These are phyloP conservation scores for Besnoitia besnoiti DNA, from an alignment of 169 alveolate species.

Conservation along the genomic window DNA sequence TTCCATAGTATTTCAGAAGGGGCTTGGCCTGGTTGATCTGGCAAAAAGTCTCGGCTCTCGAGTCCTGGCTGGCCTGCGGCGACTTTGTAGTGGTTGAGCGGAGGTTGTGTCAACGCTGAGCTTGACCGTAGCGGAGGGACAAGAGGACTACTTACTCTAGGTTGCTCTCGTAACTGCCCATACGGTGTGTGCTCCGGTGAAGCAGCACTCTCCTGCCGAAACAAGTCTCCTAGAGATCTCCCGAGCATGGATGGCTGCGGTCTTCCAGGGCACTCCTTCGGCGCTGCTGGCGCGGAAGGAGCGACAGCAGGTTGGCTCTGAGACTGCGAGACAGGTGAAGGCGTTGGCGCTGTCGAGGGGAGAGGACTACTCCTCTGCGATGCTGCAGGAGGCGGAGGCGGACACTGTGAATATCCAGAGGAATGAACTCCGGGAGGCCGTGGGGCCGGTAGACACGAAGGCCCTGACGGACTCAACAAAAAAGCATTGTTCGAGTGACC, in stretches of 20 bases:
- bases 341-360: slow-evolving; percentile 6
- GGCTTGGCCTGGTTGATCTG: background rate
- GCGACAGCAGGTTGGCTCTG: background rate
- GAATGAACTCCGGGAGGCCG: background rate
- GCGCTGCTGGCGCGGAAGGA: background rate
- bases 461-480: background rate
- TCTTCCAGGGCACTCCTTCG: background rate
- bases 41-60: background rate
- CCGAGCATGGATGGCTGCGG: background rate
- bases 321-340: background rate
- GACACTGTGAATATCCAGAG: background rate
- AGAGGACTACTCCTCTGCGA: background rate
- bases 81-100: background rate
- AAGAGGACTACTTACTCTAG: background rate
- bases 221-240: background rate
- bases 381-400: background rate
- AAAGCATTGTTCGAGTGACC: background rate
- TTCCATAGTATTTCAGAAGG: background rate
- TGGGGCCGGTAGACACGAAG: background rate
- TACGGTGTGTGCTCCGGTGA: background rate
- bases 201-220: background rate
- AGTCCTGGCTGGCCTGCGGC: background rate
- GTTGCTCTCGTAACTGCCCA: background rate
- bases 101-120: background rate
- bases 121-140: background rate